Evolutionary conservation across 371 early-diverging fungal species (phyloP).

Genomic region (Lichtheimia hyalospora): DNA sequence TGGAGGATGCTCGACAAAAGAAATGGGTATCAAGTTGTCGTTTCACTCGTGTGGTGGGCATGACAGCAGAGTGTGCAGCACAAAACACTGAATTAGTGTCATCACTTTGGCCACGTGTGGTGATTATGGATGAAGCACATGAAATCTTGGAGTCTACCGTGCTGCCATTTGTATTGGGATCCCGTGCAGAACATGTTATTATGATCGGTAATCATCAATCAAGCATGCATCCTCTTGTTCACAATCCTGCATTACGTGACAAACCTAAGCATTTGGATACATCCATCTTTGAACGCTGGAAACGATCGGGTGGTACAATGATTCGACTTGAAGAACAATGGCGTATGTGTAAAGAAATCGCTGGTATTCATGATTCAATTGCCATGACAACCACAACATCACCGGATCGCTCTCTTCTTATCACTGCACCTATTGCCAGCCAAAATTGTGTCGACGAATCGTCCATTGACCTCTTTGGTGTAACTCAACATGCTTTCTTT

Average conservation of each 20-base stretch:
- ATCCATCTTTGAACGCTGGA: constrained; percentile 42
- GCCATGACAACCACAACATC: neutral
- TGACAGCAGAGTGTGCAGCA: constrained; percentile 41
- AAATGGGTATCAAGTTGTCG: constrained; percentile 26
- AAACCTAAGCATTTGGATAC: constrained; percentile 24
- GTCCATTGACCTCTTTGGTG: constrained; percentile 14
- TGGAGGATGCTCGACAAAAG: constrained; percentile 24
- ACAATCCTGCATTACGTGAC: constrained; percentile 10
- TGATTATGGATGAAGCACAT: constrained; percentile 39
- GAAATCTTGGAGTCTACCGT: constrained; percentile 29
- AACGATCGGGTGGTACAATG: constrained; percentile 21
- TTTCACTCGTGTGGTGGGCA: constrained; percentile 39
- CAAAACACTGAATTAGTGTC: constrained; percentile 26
- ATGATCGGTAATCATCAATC: constrained; percentile 24
- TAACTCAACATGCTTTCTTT: constrained; percentile 26
- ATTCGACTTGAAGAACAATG: constrained; percentile 37
- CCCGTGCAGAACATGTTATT: constrained; percentile 38
- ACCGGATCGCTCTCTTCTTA: constrained; percentile 3
- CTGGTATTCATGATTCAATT: constrained; percentile 9
- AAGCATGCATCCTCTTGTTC: constrained; percentile 9
- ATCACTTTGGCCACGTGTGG: constrained; percentile 29
- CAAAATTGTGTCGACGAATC: constrained; percentile 9
- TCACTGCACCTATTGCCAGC: constrained; percentile 18
- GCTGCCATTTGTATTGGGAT: constrained; percentile 17
- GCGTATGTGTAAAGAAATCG: constrained; percentile 36